Evolutionary conservation across 495 filamentous ascomycete species (phyloP).

Genomic region (Aspergillus incahuasiensis): DNA sequence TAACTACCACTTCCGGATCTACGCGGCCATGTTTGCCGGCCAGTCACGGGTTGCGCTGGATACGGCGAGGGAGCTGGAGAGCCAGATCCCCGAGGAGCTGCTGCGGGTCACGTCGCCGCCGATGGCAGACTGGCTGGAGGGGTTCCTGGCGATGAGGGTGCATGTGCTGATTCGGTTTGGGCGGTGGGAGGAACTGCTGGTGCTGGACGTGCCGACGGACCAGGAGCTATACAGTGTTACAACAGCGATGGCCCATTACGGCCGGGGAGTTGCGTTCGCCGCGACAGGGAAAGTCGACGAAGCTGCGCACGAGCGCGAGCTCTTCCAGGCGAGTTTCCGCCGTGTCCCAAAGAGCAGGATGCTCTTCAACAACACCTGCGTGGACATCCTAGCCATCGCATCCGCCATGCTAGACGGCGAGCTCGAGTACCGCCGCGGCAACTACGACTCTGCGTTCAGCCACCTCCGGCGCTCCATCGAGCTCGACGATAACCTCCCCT

Average conservation of each 20-base stretch:
- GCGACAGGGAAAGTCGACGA: conserved; percentile 43
- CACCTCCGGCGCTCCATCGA: conserved; percentile 49
- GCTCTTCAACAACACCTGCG: conserved; percentile 60
- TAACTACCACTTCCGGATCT: conserved; percentile 63
- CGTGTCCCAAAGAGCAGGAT: conserved; percentile 50
- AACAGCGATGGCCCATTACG: conserved; percentile 61
- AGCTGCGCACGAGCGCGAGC: conserved; percentile 39
- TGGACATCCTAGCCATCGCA: conserved; percentile 55
- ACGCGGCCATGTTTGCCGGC: conserved; percentile 67
- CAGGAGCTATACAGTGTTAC: conserved; percentile 55
- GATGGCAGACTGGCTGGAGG: conserved; percentile 70
- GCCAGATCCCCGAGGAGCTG: conserved; percentile 53
- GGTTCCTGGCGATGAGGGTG: conserved; percentile 56
- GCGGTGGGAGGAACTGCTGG: conserved; percentile 54
- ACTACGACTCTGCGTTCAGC: conserved; percentile 50
- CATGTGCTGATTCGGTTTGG: conserved; percentile 66
- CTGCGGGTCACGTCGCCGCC: conserved; percentile 59
- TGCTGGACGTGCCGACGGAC: conserved; percentile 46
- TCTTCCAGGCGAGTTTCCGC: conserved; percentile 43
- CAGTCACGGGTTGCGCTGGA: conserved; percentile 53
- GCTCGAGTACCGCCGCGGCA: conserved; percentile 57
- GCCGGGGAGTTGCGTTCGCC: conserved; percentile 58
- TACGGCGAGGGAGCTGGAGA: conserved; percentile 47
- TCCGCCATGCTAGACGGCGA: conserved; percentile 65
- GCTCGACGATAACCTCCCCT: conserved; percentile 50